These are phyloP conservation scores for Nigrospora osmanthi DNA, from an alignment of 2,329 filamentous ascomycete species.

Conservation along the genomic window DNA sequence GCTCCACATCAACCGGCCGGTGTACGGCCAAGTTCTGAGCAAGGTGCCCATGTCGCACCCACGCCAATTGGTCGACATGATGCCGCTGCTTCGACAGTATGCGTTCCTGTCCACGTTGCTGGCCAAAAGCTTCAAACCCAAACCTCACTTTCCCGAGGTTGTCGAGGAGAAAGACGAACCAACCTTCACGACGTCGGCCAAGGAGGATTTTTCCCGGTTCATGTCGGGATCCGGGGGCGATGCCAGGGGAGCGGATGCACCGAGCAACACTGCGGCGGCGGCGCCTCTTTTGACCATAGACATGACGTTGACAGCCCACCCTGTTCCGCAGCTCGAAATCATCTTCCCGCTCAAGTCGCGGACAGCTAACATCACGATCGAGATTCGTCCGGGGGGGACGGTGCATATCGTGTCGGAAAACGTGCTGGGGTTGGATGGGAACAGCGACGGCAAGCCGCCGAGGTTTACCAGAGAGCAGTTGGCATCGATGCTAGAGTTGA, in stretches of 20 bases:
- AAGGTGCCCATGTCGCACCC: slow-evolving; percentile 73
- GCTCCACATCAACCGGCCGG: slow-evolving; percentile 63
- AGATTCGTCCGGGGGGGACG: slow-evolving; percentile 51
- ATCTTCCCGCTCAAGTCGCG: slow-evolving; percentile 42
- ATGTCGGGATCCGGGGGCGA: slow-evolving; percentile 11
- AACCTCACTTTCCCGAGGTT: slow-evolving; percentile 12
- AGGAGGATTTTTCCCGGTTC: slow-evolving; percentile 12
- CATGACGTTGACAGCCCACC: slow-evolving; percentile 43
- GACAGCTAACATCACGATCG: slow-evolving; percentile 47
- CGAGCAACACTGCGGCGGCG: slow-evolving; percentile 2
- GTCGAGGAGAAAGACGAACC: slow-evolving; percentile 6
- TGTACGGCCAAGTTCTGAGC: slow-evolving; percentile 59
- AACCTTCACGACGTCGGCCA: slow-evolving; percentile 12
- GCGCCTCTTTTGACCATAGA: slow-evolving; percentile 31
- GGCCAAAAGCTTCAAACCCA: slow-evolving; percentile 47
- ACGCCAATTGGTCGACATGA: slow-evolving; percentile 62
- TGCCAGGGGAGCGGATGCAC: slow-evolving; percentile 2
- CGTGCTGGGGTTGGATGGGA: slow-evolving; percentile 23
- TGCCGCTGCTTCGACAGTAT: slow-evolving; percentile 72
- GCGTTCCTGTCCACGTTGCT: slow-evolving; percentile 61
- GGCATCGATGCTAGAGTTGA: slow-evolving; percentile 35
- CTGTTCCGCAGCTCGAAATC: slow-evolving; percentile 40
- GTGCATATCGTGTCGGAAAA: slow-evolving; percentile 54
- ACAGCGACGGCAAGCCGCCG: slow-evolving; percentile 15
- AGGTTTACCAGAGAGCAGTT: slow-evolving; percentile 32